A percentile compares a stretch with the other conserved stretches of the same genome.
Evolutionary conservation across 2,329 filamentous ascomycete genomes (phyloP).

Genomic region (Colletotrichum cordylinicola): DNA sequence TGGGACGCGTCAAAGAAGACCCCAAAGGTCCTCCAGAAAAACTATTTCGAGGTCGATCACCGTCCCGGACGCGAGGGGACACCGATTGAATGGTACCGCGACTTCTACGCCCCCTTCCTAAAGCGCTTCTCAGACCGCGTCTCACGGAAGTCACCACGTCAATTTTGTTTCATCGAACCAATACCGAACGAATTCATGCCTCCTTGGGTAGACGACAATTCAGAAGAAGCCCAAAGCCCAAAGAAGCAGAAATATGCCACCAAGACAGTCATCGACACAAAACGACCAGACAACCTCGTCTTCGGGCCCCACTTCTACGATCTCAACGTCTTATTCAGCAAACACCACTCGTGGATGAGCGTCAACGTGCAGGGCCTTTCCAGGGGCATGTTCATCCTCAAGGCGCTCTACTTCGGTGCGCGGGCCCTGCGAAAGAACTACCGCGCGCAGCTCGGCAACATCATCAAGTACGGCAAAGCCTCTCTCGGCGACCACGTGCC

Average conservation of each 20-base stretch:
- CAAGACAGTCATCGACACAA: slow-evolving; percentile 30
- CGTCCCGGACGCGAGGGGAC: slow-evolving; percentile 38
- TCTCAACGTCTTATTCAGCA: slow-evolving; percentile 44
- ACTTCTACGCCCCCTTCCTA: slow-evolving; percentile 47
- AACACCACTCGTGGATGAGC: slow-evolving; percentile 39
- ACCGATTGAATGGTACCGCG: slow-evolving; percentile 45
- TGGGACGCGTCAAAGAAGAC: slow-evolving; percentile 36
- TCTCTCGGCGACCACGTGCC: slow-evolving; percentile 38
- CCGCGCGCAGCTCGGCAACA: slow-evolving; percentile 39
- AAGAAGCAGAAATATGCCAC: slow-evolving; percentile 29
- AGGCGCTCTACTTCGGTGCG: slow-evolving; percentile 45
- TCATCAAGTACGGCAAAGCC: slow-evolving; percentile 35
- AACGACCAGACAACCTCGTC: slow-evolving; percentile 38
- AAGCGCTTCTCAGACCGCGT: slow-evolving; percentile 39
- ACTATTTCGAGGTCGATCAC: slow-evolving; percentile 45
- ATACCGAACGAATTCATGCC: slow-evolving; percentile 48
- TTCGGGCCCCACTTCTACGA: slow-evolving; percentile 50
- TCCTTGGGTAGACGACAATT: slow-evolving; percentile 33
- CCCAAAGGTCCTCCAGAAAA: slow-evolving; percentile 29
- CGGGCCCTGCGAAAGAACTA: slow-evolving; percentile 44
- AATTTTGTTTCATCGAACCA: slow-evolving; percentile 44
- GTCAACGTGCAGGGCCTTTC: slow-evolving; percentile 47
- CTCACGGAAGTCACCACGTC: slow-evolving; percentile 29
- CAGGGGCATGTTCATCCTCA: slow-evolving; percentile 43
- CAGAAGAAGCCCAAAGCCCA: neutral